These are phyloP conservation scores for Chionographis japonica DNA, from an alignment of 106 monocot species.

Conservation along the genomic window DNA sequence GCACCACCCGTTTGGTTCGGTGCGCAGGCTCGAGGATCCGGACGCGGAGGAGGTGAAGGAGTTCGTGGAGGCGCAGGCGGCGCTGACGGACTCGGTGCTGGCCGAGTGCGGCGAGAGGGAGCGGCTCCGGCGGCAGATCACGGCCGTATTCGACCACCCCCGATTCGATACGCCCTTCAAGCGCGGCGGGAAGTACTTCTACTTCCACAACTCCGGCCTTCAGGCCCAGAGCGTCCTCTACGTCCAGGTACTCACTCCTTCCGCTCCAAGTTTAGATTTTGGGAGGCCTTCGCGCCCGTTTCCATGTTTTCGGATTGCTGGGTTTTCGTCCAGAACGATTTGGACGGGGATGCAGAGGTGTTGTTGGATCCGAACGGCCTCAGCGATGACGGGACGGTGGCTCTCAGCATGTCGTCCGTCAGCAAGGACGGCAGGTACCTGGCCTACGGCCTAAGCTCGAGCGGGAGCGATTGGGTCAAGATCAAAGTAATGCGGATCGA, in stretches of 20 bases:
- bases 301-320: not conserved
- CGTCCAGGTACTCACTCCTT: slow-evolving; percentile 44
- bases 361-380: slow-evolving; percentile 80
- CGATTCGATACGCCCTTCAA: slow-evolving; percentile 57
- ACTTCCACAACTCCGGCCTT: slow-evolving; percentile 79
- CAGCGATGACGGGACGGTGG: slow-evolving; percentile 75
- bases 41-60: slow-evolving; percentile 81
- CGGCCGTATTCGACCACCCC: slow-evolving; percentile 63
- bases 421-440: slow-evolving; percentile 69
- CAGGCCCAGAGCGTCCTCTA: slow-evolving; percentile 87
- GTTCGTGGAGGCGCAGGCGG: slow-evolving; percentile 69
- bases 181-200: slow-evolving; percentile 71
- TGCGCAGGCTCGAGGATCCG: slow-evolving; percentile 84
- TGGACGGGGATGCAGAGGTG: slow-evolving; percentile 61
- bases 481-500: slow-evolving; percentile 76
- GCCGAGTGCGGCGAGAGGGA: slow-evolving; percentile 51
- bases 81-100: slow-evolving; percentile 60
- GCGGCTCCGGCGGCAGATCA: slow-evolving; percentile 39
- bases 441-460: slow-evolving; percentile 76
- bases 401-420: slow-evolving; percentile 40
- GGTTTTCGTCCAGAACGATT: slow-evolving; percentile 32
- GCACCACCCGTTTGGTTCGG: not conserved
- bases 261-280: not conserved
- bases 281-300: not conserved
- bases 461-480: slow-evolving; percentile 93